Base-by-base conservation (phyloP, 768 basidiomycete genomes). In the Cystoderma amianthinum region DNA sequence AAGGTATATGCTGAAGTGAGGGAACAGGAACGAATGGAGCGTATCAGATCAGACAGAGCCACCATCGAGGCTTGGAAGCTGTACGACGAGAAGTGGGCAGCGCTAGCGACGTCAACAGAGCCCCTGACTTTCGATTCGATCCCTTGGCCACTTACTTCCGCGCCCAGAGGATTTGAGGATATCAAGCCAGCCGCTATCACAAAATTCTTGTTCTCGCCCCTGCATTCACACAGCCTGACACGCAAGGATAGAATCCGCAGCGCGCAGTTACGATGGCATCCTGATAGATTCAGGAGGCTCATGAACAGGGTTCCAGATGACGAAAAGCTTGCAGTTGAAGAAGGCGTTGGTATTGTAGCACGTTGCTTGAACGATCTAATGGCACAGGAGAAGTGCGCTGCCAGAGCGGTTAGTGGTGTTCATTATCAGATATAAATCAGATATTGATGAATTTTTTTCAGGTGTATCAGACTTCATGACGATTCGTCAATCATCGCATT, bases 231-330 rank as follows among this genome's bases (percentile, higher is more conserved):
- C 43, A 65, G 63, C 6, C 69, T 75, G 47, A 64, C 78, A 25
- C 69, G 67, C 46, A 85, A 78, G 56, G 83, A 87, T 41, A 69
- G 83, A 44, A 72, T 87, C 44, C 73, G 78, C 35, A 66, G 59
- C 19, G 85, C 82, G 0, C 71, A 84, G 57, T 71, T 84, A 16
- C 69, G 83, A 32, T 89, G 85, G 85, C 87, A 91, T 54, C 88
- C 87, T 2, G 87, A 90, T 58, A 65, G 84, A 34, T 88, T 88
- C 63, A 61, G 72, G 43, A 63, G 82, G 28, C 46, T 83, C 32
- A 56, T 83, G 40, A 56, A 51, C 11, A 67, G 76, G 50, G 76
- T 87, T 2, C 54, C 50, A 3, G 72, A 70, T 25, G 61, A 63
- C 36, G 83, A 88, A 25, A 74, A 53, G 51, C 63, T 47, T 15